Evolutionary conservation across 1,139 yeast species (phyloP).

Genomic region (Casaregolazyma suthepensis): DNA sequence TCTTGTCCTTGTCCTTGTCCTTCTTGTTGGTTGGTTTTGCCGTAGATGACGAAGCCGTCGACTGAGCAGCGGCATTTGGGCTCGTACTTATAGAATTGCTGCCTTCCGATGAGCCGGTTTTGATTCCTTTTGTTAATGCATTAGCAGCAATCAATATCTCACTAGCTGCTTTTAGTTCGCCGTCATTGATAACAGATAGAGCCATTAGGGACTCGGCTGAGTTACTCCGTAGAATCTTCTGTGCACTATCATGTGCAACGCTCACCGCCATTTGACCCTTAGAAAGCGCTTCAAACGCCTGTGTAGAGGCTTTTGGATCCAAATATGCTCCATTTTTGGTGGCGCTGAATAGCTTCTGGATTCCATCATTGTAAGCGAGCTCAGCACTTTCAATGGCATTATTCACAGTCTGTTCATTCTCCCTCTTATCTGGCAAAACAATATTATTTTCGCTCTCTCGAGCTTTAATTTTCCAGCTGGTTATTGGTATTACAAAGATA

Average conservation of each 20-base stretch:
- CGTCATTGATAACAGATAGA: conserved; percentile 4
- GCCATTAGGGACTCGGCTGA: neutral
- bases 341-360: conserved; percentile 4
- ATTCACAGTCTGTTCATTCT: neutral
- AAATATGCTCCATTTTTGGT: conserved; percentile 5
- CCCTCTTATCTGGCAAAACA: conserved; percentile 1
- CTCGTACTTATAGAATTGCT: neutral
- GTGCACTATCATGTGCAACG: conserved; percentile 6
- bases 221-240: conserved; percentile 1
- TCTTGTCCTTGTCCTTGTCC: no score
- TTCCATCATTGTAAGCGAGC: conserved; percentile 7
- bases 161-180: conserved; percentile 9
- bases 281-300: conserved; percentile 8
- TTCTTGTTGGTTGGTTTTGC: neutral
- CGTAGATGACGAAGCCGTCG: neutral
- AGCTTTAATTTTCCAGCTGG: neutral
- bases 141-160: conserved; percentile 9
- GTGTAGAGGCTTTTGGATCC: conserved; percentile 7
- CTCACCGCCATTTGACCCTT: conserved; percentile 6
- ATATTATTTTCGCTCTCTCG: neutral
- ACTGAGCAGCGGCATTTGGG: neutral
- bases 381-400: conserved; percentile 1
- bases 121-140: conserved; percentile 4
- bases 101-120: neutral
- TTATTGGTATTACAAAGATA: neutral